These are phyloP conservation scores for Pulveroboletus sp. DNA, from an alignment of 768 basidiomycete species.

Conservation along the genomic window DNA sequence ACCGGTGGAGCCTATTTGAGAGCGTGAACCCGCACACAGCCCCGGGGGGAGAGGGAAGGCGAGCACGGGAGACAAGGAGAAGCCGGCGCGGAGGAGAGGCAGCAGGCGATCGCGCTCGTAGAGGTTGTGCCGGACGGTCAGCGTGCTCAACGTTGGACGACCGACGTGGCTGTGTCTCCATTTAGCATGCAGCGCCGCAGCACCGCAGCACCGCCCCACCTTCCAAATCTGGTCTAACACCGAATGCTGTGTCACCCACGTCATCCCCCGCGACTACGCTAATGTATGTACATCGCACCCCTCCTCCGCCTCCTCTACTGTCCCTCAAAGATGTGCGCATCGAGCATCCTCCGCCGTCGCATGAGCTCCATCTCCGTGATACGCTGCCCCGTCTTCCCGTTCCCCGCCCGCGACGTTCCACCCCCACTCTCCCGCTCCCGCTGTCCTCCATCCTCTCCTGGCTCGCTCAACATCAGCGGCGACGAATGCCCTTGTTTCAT, in stretches of 20 bases:
- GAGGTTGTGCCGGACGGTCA: not conserved
- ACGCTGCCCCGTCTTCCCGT: slow-evolving; percentile 54
- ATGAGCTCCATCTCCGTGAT: slow-evolving; percentile 79
- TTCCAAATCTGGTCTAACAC: slow-evolving; percentile 12
- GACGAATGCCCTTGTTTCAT: slow-evolving; percentile 18
- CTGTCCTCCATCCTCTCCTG: not conserved
- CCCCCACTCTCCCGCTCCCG: slow-evolving; percentile 26
- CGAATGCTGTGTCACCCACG: slow-evolving; percentile 20
- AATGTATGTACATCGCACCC: too few species aligned
- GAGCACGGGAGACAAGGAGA: slow-evolving; percentile 7
- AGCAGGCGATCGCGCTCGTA: slow-evolving; percentile 1
- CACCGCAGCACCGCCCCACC: slow-evolving; percentile 33
- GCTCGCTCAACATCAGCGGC: slow-evolving; percentile 6
- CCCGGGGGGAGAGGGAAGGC: not conserved
- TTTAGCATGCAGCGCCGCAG: slow-evolving; percentile 33
- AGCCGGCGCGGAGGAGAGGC: slow-evolving; percentile 6
- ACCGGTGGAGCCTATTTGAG: slow-evolving; percentile 18
- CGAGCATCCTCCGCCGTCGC: slow-evolving; percentile 70
- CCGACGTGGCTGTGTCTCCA: slow-evolving; percentile 33
- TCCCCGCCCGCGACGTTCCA: slow-evolving; percentile 25
- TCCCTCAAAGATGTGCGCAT: slow-evolving; percentile 56
- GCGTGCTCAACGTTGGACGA: slow-evolving; percentile 29
- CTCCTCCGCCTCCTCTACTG: too few species aligned
- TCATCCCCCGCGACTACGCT: not conserved
- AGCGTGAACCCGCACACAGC: slow-evolving; percentile 15